Conservation (phyloP, 2,329 filamentous ascomycete genomes). For the Colletotrichum melonis region DNA sequence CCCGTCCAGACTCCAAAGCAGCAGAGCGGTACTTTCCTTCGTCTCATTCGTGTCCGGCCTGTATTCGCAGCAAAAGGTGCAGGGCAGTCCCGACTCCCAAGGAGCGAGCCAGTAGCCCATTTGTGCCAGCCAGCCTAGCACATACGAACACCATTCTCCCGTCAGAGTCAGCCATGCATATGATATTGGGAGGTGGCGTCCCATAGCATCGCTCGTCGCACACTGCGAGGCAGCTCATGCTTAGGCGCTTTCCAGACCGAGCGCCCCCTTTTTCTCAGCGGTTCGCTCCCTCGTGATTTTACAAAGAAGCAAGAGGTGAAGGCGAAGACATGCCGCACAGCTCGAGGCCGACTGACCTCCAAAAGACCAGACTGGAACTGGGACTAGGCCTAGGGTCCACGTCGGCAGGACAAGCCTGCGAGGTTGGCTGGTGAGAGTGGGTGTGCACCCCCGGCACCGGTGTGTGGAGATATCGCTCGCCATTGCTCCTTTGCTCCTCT, state of each 20-base stretch:
- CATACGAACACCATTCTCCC: constrained; percentile 13
- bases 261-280: neutral
- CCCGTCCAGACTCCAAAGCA: neutral
- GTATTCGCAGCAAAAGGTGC: neutral
- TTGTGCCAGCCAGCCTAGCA: neutral
- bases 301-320: constrained; percentile 8
- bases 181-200: constrained; percentile 35
- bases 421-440: constrained; percentile 2
- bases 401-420: neutral
- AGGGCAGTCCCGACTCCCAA: neutral
- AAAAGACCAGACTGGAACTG: neutral
- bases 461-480: neutral
- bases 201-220: constrained; percentile 6
- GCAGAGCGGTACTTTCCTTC: neutral
- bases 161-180: constrained; percentile 31
- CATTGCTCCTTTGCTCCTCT: neutral
- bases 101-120: neutral
- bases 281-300: constrained; percentile 1
- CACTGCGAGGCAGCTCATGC: neutral
- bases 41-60: neutral
- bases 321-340: neutral
- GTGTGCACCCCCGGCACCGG: neutral
- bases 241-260: neutral
- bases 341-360: neutral
- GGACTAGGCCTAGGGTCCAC: neutral